These are phyloP conservation scores for Septoria linicola DNA, from an alignment of 2,329 filamentous ascomycete genomes.

Conservation along the genomic window DNA sequence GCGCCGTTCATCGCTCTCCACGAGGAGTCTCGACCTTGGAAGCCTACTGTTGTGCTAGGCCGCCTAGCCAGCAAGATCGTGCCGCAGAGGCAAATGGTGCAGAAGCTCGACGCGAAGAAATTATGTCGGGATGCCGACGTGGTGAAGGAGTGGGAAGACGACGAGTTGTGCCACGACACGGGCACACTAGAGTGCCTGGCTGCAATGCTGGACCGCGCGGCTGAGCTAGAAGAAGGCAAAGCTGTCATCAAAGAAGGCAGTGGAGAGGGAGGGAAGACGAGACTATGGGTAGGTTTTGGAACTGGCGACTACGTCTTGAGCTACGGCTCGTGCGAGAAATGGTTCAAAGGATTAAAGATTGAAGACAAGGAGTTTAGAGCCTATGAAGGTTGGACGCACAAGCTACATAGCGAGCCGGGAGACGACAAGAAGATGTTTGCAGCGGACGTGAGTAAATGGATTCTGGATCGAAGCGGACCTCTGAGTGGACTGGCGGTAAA, in stretches of 20 bases:
- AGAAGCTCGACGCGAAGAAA: conserved; percentile 62
- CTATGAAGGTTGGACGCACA: conserved; percentile 79
- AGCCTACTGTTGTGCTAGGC: conserved; percentile 63
- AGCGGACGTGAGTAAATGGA: conserved; percentile 38
- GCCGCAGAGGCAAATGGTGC: conserved; percentile 65
- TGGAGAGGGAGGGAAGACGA: conserved; percentile 57
- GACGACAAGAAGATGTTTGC: conserved; percentile 38
- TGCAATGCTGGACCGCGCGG: conserved; percentile 72
- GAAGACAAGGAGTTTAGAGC: conserved; percentile 68
- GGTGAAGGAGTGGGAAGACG: conserved; percentile 59
- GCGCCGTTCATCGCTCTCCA: conserved; percentile 77
- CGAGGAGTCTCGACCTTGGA: conserved; percentile 61
- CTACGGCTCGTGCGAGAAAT: conserved; percentile 63
- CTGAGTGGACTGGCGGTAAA: conserved; percentile 2
- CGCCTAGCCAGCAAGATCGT: conserved; percentile 66
- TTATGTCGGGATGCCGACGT: conserved; percentile 68
- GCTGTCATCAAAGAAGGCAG: conserved; percentile 45
- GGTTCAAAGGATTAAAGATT: conserved; percentile 58
- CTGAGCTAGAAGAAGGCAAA: conserved; percentile 57
- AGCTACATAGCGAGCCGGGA: conserved; percentile 47
- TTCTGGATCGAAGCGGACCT: conserved; percentile 30
- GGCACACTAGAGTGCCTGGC: conserved; percentile 81
- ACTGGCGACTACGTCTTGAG: conserved; percentile 69
- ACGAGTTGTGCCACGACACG: conserved; percentile 74
- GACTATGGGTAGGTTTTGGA: conserved; percentile 73